phyloP scores from a whole-genome alignment of 1,139 yeast genomes.

The Yamadazyma triangularis region DNA sequence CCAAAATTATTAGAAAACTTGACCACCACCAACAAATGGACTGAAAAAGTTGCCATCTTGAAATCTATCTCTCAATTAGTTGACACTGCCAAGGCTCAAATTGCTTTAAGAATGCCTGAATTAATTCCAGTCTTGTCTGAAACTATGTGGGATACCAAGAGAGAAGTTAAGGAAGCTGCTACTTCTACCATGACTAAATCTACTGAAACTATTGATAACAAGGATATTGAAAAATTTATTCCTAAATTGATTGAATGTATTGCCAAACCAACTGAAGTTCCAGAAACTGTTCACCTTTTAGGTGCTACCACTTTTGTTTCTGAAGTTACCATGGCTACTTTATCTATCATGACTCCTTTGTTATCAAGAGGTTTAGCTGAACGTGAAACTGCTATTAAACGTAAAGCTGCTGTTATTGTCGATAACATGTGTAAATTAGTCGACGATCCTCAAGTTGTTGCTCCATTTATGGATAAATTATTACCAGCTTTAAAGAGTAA shows the following conservation, averaged over 20 bases:
- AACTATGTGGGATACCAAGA: constrained; percentile 99
- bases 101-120: constrained; percentile 99
- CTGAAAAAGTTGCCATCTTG: constrained; percentile 91
- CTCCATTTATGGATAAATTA: constrained; percentile 94
- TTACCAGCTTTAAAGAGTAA: constrained; percentile 95
- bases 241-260: constrained; percentile 97
- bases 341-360: constrained; percentile 98
- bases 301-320: constrained; percentile 99
- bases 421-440: constrained; percentile 99
- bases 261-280: constrained; percentile 93
- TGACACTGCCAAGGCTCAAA: constrained; percentile 91
- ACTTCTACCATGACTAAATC: constrained; percentile 93
- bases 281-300: constrained; percentile 96
- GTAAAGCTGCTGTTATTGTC: constrained; percentile 98
- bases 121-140: constrained; percentile 96
- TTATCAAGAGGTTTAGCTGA: constrained; percentile 99
- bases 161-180: constrained; percentile 96
- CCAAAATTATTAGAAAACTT: constrained; percentile 74
- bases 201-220: constrained; percentile 97
- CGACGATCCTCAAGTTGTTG: constrained; percentile 99
- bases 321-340: constrained; percentile 98
- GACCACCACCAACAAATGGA: constrained; percentile 86
- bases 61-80: constrained; percentile 82
- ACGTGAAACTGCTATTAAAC: constrained; percentile 98
- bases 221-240: constrained; percentile 98